Base-by-base conservation (phyloP, 306 rosid species). In the Glycine soja region DNA sequence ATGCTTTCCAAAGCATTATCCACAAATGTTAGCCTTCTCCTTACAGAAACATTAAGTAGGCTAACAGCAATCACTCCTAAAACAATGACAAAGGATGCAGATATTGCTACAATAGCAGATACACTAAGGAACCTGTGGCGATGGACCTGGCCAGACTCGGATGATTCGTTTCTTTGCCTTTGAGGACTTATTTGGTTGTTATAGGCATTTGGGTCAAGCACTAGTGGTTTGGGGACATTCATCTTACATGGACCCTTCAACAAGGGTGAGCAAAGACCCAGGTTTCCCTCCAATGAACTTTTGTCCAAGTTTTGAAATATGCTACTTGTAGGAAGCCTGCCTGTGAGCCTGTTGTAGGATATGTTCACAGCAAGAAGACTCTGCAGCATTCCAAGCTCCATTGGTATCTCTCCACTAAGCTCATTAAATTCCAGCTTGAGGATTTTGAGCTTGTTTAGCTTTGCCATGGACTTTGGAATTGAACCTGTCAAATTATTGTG, bases 141-240 rank as follows among this genome's bases (percentile, higher is more conserved):
- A 48, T 76, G 93, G 45, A 16, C 66, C 7, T 58, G 59, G 51
- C 61, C 38, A 0, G 87, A 45, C 47, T 8, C 30, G 0, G 87
- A 53, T 14, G 92, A 82, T 48, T 83, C 88, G 50, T 75, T 70
- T 8, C 81, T 82, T 15, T 81, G 84, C 64, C 85, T 84, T 30
- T 77, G 83, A 71, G 87, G 76, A 16, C 85, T 88, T 56, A 89
- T 90, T 90, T 90, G 92, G 77, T 56, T 80, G 81, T 70, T 62
- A 82, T 85, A 90, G 3, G 91, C 95, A 85, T 89, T 88, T 30
- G 99, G 99, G 57, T 93, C 97, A 71, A 95, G 91, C 4, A 93
- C 99, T 54, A 95, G 93, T 16, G 99, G 99, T 85, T 95, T 95
- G 6, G 98, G 87, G 10, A 91, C 97, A 83, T 95, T 84, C 96